Percentiles rank a stretch among this genome's conserved stretches.
phyloP scores from a whole-genome alignment of 176 grass and related monocot genomes.

The Musa schizocarpa region DNA sequence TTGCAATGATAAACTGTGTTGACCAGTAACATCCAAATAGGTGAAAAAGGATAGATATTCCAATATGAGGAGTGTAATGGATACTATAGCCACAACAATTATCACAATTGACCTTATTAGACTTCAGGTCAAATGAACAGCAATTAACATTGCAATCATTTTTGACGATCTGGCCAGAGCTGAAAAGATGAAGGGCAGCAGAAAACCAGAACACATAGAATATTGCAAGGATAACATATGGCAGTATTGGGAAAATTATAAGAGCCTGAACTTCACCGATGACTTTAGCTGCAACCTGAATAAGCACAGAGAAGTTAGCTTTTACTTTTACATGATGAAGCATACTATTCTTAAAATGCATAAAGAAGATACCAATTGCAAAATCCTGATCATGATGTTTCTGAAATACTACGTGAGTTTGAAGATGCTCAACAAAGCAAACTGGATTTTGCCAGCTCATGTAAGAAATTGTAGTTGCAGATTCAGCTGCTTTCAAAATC shows the following conservation, averaged over 20 bases:
- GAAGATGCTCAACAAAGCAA: neutral
- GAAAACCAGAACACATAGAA: slow-evolving; percentile 99
- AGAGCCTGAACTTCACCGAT: slow-evolving; percentile 96
- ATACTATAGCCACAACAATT: slow-evolving; percentile 92
- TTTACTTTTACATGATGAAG: neutral
- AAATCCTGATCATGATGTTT: neutral
- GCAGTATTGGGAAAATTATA: slow-evolving; percentile 88
- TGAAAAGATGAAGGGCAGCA: slow-evolving; percentile 85
- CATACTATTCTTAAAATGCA: neutral
- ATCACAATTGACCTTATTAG: slow-evolving; percentile 84
- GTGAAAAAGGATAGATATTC: slow-evolving; percentile 89
- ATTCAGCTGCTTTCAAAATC: slow-evolving; percentile 1
- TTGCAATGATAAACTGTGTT: slow-evolving; percentile 82
- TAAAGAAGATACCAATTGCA: neutral
- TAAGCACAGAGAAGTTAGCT: slow-evolving; percentile 17
- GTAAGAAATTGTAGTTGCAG: neutral
- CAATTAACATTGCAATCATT: slow-evolving; percentile 91
- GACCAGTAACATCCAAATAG: slow-evolving; percentile 93
- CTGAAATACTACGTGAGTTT: neutral
- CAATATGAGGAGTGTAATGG: slow-evolving; percentile 88
- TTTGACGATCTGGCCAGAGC: slow-evolving; percentile 71
- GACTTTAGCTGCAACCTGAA: slow-evolving; percentile 94
- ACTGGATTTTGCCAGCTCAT: neutral
- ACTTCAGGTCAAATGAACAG: slow-evolving; percentile 74
- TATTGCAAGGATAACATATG: slow-evolving; percentile 62